Conservation (phyloP, 805 yeast species). For the Candida michaelii region DNA sequence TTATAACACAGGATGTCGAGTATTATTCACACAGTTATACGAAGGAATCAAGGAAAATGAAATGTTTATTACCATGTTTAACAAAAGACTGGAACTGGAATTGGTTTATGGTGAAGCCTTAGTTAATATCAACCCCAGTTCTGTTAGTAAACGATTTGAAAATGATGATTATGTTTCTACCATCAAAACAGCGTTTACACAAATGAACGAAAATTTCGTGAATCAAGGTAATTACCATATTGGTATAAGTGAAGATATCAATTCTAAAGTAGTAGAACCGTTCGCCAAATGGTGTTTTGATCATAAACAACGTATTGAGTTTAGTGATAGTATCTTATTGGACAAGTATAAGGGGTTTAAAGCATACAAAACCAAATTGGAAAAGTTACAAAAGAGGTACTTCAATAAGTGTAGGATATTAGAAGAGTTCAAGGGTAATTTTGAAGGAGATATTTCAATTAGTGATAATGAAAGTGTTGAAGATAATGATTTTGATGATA, state of each 20-base stretch:
- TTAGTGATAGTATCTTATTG: slow-evolving; percentile 54
- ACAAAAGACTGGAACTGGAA: slow-evolving; percentile 72
- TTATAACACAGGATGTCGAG: slow-evolving; percentile 52
- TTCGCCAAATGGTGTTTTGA: slow-evolving; percentile 74
- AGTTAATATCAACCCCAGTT: slow-evolving; percentile 28
- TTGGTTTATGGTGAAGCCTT: slow-evolving; percentile 61
- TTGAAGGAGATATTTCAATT: slow-evolving; percentile 45
- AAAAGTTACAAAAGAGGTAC: slow-evolving; percentile 62
- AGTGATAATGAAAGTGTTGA: slow-evolving; percentile 19
- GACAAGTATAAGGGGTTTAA: slow-evolving; percentile 55
- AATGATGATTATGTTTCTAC: slow-evolving; percentile 64
- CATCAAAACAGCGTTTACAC: slow-evolving; percentile 60
- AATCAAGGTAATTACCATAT: slow-evolving; percentile 60
- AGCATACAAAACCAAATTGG: slow-evolving; percentile 46
- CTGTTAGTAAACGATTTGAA: slow-evolving; percentile 37
- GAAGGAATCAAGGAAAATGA: slow-evolving; percentile 71
- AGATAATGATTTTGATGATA: slow-evolving; percentile 20
- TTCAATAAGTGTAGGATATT: slow-evolving; percentile 74
- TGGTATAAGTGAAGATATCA: slow-evolving; percentile 61
- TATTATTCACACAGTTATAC: slow-evolving; percentile 51
- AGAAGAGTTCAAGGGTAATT: slow-evolving; percentile 59
- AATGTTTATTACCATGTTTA: slow-evolving; percentile 63
- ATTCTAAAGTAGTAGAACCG: slow-evolving; percentile 62
- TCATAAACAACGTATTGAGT: slow-evolving; percentile 65
- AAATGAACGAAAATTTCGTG: slow-evolving; percentile 52